Conservation (phyloP, 495 filamentous ascomycete genomes). For the Aspergillus steynii region DNA sequence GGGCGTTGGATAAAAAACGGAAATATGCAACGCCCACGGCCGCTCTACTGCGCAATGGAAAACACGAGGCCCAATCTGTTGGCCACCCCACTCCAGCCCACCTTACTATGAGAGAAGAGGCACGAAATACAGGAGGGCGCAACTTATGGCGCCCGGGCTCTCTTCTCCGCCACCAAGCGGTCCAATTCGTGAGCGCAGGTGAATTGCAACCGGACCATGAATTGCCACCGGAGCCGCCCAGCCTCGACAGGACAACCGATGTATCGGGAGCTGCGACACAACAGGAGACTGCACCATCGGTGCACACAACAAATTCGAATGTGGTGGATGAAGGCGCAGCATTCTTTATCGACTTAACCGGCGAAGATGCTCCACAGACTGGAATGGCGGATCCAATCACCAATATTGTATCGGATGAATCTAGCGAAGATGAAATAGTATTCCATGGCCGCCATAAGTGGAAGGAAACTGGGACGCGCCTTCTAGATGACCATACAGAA, state of each 20-base stretch:
- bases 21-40: not conserved
- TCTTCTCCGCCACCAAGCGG: constrained; percentile 55
- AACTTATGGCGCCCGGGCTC: constrained; percentile 32
- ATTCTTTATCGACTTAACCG: constrained; percentile 30
- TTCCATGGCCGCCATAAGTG: constrained; percentile 34
- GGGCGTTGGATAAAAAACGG: constrained; percentile 8
- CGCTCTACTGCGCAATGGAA: not conserved
- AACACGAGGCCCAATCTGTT: not conserved
- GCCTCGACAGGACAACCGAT: constrained; percentile 6
- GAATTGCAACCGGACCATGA: constrained; percentile 47
- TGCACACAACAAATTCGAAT: not conserved
- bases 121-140: constrained; percentile 70
- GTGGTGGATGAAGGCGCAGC: not conserved
- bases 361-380: constrained; percentile 7
- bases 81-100: constrained; percentile 11
- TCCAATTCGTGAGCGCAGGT: constrained; percentile 76
- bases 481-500: not conserved
- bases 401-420: constrained; percentile 15
- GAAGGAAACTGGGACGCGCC: constrained; percentile 19
- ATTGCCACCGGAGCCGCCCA: constrained; percentile 10
- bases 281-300: constrained; percentile 3
- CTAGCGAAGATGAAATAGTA: constrained; percentile 48
- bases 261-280: constrained; percentile 2
- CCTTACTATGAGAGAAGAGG: constrained; percentile 74
- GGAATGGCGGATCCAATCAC: not conserved